Percentiles rank a stretch among this genome's conserved stretches.
phyloP scores from a whole-genome alignment of 306 rosid species.

The Morella rubra region DNA sequence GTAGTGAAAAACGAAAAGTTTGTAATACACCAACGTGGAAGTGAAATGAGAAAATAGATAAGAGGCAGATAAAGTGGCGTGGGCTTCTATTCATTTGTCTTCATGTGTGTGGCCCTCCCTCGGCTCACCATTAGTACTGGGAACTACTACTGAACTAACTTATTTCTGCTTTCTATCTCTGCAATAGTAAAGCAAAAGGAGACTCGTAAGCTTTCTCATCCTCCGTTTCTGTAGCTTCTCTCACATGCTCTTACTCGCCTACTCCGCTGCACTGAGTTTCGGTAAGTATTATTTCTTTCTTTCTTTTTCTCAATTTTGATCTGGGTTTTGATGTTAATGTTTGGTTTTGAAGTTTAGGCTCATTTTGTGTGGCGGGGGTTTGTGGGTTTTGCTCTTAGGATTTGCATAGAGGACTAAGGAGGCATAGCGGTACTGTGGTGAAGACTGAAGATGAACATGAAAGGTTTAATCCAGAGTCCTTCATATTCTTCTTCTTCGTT shows the following conservation, averaged over 20 bases:
- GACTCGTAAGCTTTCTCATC: neutral
- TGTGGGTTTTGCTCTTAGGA: constrained; percentile 8
- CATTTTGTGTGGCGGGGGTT: neutral
- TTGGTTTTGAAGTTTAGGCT: neutral
- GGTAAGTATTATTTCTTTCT: neutral
- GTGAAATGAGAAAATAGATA: neutral
- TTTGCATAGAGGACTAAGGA: neutral
- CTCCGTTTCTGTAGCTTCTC: neutral
- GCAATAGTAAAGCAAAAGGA: neutral
- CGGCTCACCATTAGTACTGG: neutral
- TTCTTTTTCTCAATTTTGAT: too few relatives aligned
- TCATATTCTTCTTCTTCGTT: constrained; percentile 45
- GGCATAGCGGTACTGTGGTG: neutral
- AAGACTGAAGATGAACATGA: constrained; percentile 30
- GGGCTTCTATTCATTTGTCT: neutral
- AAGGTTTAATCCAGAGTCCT: constrained; percentile 45
- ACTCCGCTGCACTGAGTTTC: neutral
- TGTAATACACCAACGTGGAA: too few relatives aligned
- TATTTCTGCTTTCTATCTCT: neutral
- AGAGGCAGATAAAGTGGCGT: neutral
- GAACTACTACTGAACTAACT: neutral
- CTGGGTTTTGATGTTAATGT: neutral
- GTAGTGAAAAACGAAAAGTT: too few relatives aligned
- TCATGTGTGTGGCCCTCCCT: constrained; percentile 1
- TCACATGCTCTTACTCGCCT: constrained; percentile 1